Evolutionary conservation across 1,284 basidiomycete species (phyloP).

Genomic region (Boletellus deceptivus): DNA sequence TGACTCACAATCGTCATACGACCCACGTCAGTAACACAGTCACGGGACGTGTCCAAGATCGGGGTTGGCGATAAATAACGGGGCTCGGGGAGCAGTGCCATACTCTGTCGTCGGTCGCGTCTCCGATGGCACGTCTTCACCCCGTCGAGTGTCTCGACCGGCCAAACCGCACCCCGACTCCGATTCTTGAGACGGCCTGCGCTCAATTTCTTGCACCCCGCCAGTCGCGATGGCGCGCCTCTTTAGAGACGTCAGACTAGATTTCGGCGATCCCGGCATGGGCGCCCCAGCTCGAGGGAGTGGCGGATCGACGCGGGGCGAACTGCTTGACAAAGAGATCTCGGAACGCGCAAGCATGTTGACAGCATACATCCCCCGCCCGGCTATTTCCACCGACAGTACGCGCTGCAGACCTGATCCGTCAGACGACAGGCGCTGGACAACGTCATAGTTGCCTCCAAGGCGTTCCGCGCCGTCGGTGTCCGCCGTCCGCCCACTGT

Average conservation of each 20-base stretch:
- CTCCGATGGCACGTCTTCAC: slow-evolving; percentile 30
- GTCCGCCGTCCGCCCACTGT: slow-evolving; percentile 56
- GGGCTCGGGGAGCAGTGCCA: slow-evolving; percentile 44
- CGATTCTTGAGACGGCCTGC: slow-evolving; percentile 34
- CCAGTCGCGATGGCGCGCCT: slow-evolving; percentile 29
- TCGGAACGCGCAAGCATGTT: slow-evolving; percentile 10
- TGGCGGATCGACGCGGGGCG: slow-evolving; percentile 16
- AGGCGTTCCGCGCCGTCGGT: slow-evolving; percentile 64
- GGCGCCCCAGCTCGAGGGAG: not conserved
- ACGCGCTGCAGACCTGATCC: slow-evolving; percentile 26
- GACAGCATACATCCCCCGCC: slow-evolving; percentile 16
- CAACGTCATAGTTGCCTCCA: slow-evolving; percentile 63
- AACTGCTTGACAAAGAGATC: slow-evolving; percentile 9
- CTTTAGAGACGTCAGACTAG: not conserved
- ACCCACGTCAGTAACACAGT: slow-evolving; percentile 8
- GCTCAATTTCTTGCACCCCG: slow-evolving; percentile 42
- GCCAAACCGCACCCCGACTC: slow-evolving; percentile 11
- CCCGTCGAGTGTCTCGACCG: slow-evolving; percentile 32
- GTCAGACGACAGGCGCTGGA: slow-evolving; percentile 51
- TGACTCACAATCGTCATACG: not conserved
- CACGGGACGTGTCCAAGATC: slow-evolving; percentile 30
- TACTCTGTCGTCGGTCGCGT: slow-evolving; percentile 38
- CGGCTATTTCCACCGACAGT: slow-evolving; percentile 24
- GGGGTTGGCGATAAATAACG: slow-evolving; percentile 53
- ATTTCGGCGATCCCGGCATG: not conserved